A percentile compares a stretch with the other conserved stretches of the same genome.
phyloP scores from a whole-genome alignment of 2,329 filamentous ascomycete genomes.

The Geosmithia flava region DNA sequence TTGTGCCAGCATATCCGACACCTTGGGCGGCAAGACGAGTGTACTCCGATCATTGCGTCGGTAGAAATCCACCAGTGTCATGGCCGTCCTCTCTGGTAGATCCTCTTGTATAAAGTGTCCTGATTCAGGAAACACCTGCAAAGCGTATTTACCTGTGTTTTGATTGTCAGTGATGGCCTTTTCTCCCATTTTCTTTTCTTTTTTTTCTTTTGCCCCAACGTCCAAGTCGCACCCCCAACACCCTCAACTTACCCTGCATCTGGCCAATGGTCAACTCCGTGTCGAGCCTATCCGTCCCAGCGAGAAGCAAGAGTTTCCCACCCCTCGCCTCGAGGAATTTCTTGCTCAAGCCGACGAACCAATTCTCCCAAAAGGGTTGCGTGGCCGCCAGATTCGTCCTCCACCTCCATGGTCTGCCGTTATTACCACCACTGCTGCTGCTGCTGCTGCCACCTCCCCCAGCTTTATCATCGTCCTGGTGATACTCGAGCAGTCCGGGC shows the following conservation, averaged over 20 bases:
- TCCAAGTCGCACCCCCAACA: not conserved
- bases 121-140: slow-evolving; percentile 88
- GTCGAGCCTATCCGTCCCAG: slow-evolving; percentile 81
- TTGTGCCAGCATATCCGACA: slow-evolving; percentile 57
- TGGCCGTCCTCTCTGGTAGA: slow-evolving; percentile 77
- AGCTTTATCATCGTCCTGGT: slow-evolving; percentile 20
- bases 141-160: slow-evolving; percentile 69
- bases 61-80: slow-evolving; percentile 80
- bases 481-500: slow-evolving; percentile 56
- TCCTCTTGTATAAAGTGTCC: slow-evolving; percentile 98
- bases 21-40: slow-evolving; percentile 83
- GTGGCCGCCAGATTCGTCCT: slow-evolving; percentile 73
- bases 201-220: not conserved
- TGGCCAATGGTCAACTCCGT: slow-evolving; percentile 91
- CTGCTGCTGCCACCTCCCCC: too few relatives aligned
- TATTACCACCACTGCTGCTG: not conserved
- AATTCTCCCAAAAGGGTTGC: slow-evolving; percentile 85
- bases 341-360: slow-evolving; percentile 78
- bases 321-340: slow-evolving; percentile 77
- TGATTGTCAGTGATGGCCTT: not conserved
- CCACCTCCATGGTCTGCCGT: slow-evolving; percentile 59
- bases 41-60: slow-evolving; percentile 77
- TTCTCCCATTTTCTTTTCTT: not conserved
- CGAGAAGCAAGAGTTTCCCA: slow-evolving; percentile 74
- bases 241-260: slow-evolving; percentile 63